Percentiles rank a stretch among this genome's conserved stretches.
Evolutionary conservation across 139 green algal species (phyloP).

Genomic region (Mychonastes homosphaera): DNA sequence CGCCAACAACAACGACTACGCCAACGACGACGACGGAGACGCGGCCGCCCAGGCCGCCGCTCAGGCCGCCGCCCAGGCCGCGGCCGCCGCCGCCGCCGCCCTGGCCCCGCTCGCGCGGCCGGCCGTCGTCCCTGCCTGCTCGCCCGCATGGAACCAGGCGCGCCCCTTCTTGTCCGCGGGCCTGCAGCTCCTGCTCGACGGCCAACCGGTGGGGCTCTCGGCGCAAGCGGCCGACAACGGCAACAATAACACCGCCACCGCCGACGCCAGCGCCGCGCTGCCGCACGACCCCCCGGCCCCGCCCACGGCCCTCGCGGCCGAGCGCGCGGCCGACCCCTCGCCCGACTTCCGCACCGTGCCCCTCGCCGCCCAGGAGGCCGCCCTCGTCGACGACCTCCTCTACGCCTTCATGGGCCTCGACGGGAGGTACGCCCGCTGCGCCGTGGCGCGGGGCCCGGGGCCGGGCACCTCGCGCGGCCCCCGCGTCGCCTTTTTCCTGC

Average conservation of each 20-base stretch:
- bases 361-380: conserved; percentile 4
- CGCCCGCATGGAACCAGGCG: conserved; percentile 13
- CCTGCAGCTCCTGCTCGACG: not conserved
- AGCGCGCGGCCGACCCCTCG: not conserved
- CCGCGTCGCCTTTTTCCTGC: no score
- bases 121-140: conserved; percentile 1
- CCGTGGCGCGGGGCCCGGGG: conserved; percentile 14
- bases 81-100: not conserved
- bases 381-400: conserved; percentile 78
- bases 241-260: not conserved
- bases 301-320: not conserved
- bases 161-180: conserved; percentile 13
- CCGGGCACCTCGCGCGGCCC: no score
- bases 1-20: not conserved
- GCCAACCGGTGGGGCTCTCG: not conserved
- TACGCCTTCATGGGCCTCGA: conserved; percentile 64
- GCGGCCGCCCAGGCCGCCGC: not conserved
- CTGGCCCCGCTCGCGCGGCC: not conserved
- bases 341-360: conserved; percentile 5
- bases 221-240: not conserved
- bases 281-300: no score
- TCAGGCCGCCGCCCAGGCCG: not conserved
- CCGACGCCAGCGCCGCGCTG: no score
- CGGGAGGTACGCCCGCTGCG: conserved; percentile 37
- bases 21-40: not conserved